Conservation (phyloP, 768 basidiomycete species). For the Amanita molliuscula region DNA sequence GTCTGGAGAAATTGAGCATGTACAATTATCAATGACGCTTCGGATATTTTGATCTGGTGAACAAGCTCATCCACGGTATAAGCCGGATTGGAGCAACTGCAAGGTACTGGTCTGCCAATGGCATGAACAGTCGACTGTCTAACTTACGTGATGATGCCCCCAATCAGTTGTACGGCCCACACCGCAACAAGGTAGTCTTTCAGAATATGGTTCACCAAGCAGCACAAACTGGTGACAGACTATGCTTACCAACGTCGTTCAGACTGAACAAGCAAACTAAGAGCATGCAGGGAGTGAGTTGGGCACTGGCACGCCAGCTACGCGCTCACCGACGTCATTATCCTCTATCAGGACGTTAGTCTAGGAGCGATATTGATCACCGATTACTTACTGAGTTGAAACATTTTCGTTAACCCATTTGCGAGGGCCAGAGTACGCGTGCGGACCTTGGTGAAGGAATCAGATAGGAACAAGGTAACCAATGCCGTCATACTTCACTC, state of each 20-base stretch:
- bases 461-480: not conserved
- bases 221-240: not conserved
- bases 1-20: slow-evolving; percentile 33
- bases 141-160: slow-evolving; percentile 47
- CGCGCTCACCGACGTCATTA: slow-evolving; percentile 35
- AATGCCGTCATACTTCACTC: slow-evolving; percentile 31
- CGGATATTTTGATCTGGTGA: slow-evolving; percentile 42
- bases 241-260: slow-evolving; percentile 43
- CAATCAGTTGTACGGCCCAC: slow-evolving; percentile 52
- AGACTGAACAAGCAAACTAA: slow-evolving; percentile 55
- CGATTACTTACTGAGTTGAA: slow-evolving; percentile 31
- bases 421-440: slow-evolving; percentile 40
- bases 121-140: not conserved
- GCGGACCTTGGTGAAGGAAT: slow-evolving; percentile 15
- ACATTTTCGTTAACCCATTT: slow-evolving; percentile 39
- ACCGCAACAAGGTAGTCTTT: slow-evolving; percentile 44
- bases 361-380: not conserved
- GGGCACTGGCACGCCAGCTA: not conserved
- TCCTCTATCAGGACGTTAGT: slow-evolving; percentile 16
- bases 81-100: slow-evolving; percentile 51
- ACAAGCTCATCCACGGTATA: slow-evolving; percentile 48
- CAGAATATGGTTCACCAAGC: not conserved
- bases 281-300: not conserved
- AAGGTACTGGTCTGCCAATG: slow-evolving; percentile 10
- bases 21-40: slow-evolving; percentile 36